Base-by-base conservation (phyloP, 805 yeast species). In the Wickerhamiella sergipiensis region DNA sequence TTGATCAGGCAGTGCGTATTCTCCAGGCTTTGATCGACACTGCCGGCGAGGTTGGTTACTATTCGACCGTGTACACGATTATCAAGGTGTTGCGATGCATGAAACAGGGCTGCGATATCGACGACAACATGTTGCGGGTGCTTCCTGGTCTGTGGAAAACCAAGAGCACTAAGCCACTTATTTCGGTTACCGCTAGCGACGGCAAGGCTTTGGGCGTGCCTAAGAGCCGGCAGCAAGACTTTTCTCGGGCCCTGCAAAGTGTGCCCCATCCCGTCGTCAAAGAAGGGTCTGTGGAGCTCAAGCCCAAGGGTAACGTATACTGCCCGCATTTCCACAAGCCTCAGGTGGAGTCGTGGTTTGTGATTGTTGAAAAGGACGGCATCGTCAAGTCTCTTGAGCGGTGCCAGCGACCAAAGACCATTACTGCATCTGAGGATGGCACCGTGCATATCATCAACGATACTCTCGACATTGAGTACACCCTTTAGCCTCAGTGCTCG, bases 341-440 rank as follows among this genome's bases (percentile, higher is more conserved):
- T 2, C 98, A 92, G 66, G 81, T 87, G 60, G 97, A 92, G 63
- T 79, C 94, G 0, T 92, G 98, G 97, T 86, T 90, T 64, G 75
- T 81, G 9, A 76, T 90, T 46, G 78, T 80, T 54, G 66, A 67
- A 24, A 66, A 68, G 6, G 69, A 65, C 2, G 74, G 74, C 45
- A 85, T 81, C 59, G 62, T 90, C 24, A 65, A 75, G 39, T 71
- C 82, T 43, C 68, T 90, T 45, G 86, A 85, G 61, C 77, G 97
- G 60, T 83, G 87, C 4, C 80, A 84, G 23, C 92, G 92, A 2
- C 71, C 64, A 47, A 59, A 64, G 13, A 46, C 46, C 8, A 38
- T 61, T 39, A 22, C 18, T 1, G 36, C 29, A 10, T 54, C 54
- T 6, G 22, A 52, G 1, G 50, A 44, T 1, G 60, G 54, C 6